These are phyloP conservation scores for Aaosphaeria pasadenensis DNA, from an alignment of 2,329 filamentous ascomycete species.

Conservation along the genomic window DNA sequence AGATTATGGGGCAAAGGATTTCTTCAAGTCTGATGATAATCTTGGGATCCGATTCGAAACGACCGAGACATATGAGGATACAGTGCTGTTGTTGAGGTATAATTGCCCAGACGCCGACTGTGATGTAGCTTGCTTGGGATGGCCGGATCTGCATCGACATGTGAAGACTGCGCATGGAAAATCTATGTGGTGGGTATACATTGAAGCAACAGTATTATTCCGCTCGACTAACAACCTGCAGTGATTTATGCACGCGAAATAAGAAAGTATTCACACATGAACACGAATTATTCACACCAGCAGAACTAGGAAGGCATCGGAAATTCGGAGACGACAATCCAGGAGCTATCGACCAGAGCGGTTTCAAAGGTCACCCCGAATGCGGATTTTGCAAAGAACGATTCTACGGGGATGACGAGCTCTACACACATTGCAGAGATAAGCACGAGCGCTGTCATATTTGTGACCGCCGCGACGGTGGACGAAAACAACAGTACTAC, in stretches of 20 bases:
- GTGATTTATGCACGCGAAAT: slow-evolving; percentile 85
- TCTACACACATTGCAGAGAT: slow-evolving; percentile 89
- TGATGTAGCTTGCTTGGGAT: slow-evolving; percentile 79
- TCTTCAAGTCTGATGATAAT: slow-evolving; percentile 75
- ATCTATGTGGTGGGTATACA: slow-evolving; percentile 66
- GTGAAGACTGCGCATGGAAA: slow-evolving; percentile 80
- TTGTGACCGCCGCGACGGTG: slow-evolving; percentile 68
- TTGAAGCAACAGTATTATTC: background rate
- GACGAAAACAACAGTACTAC: slow-evolving; percentile 82
- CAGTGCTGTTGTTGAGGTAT: slow-evolving; percentile 80
- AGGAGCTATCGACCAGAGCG: slow-evolving; percentile 85
- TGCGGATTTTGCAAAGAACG: slow-evolving; percentile 89
- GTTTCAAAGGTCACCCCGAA: slow-evolving; percentile 92
- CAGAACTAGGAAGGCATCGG: slow-evolving; percentile 83
- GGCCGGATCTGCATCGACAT: slow-evolving; percentile 76
- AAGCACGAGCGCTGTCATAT: slow-evolving; percentile 95
- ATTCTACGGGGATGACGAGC: slow-evolving; percentile 94
- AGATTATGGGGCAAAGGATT: slow-evolving; percentile 72
- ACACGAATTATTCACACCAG: slow-evolving; percentile 82
- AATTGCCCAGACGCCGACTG: slow-evolving; percentile 88
- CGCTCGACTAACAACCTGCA: slow-evolving; percentile 18
- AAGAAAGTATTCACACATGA: slow-evolving; percentile 99
- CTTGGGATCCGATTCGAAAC: slow-evolving; percentile 91
- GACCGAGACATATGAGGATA: slow-evolving; percentile 86
- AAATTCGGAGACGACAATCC: slow-evolving; percentile 86